Evolutionary conservation across 441 rosid genomes (phyloP), one percentile per base, ranked within the genome.

Genomic region (Syzygium syzygioides): DNA sequence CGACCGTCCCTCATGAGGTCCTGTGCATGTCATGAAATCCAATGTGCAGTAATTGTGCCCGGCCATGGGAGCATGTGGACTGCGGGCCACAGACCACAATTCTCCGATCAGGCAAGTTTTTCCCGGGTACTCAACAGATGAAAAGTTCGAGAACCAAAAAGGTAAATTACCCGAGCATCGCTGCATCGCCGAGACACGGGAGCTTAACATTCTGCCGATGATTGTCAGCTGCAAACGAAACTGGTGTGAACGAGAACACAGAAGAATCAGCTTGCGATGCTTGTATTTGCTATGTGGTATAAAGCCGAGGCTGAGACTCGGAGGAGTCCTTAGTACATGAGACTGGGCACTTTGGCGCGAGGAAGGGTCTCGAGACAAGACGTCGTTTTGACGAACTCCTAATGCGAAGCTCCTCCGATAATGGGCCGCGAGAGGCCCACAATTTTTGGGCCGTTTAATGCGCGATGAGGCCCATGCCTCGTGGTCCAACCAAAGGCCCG

Each of bases 171-270:
- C 4, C 3, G 1, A 37, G 6, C 23, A 37, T 37, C 52, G 12
- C 23, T 0, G 0, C 9, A 1, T 15, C 0, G 9, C 23, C n/a
- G 15, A 20, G 83, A 37, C 25, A 7, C 0, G 9, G 41, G 3
- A 71, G 28, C 83, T 37, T 9, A 9, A 71, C 52, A 6, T 20
- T 71, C 9, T 20, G 5, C 0, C 7, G 17, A 37, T 71, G 28
- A 20, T 71, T 3, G 50, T 37, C 25, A 28, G 28, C 26, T 9
- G 26, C 15, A 12, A 34, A 19, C 34, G 50, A 34, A 71, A 71
- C 2, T 0, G 50, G 80, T 6, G 50, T 34, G 80, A 5, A 19
- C 1, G 80, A 71, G 50, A 34, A 17, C 80, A 34, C 80, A 34
- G 80, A 71, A 34, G 80, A 71, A 71, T 71, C 28, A 34, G 80